phyloP scores from a whole-genome alignment of 2,329 filamentous ascomycete genomes.

The Fusarium decemcellulare region DNA sequence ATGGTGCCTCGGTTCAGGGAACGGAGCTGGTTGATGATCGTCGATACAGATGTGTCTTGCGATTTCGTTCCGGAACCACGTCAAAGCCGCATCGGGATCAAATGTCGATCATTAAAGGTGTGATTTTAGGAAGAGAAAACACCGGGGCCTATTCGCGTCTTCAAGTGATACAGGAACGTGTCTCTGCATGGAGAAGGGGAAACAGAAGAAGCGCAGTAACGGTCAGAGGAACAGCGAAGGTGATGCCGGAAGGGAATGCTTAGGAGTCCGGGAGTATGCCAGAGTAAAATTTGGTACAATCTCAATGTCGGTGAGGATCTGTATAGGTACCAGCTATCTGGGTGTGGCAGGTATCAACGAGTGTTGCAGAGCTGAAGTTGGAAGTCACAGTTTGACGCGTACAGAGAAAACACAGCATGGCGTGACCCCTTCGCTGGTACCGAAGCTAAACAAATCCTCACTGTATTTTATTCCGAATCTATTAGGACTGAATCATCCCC shows the following conservation, averaged over 20 bases:
- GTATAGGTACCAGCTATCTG: background rate
- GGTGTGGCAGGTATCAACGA: slow-evolving; percentile 12
- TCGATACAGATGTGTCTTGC: slow-evolving; percentile 11
- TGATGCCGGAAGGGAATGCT: background rate
- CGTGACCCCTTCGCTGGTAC: background rate
- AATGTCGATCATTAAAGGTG: background rate
- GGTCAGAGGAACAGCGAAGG: background rate
- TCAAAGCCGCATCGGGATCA: background rate
- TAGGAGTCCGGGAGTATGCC: slow-evolving; percentile 6
- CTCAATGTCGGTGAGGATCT: background rate
- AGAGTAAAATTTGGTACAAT: background rate
- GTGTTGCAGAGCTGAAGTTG: background rate
- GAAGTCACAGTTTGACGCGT: slow-evolving; percentile 27
- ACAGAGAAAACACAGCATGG: slow-evolving; percentile 22
- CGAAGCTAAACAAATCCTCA: background rate
- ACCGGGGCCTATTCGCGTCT: background rate
- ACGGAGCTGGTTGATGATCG: background rate
- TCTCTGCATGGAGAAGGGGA: slow-evolving; percentile 17
- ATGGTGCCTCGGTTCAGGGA: slow-evolving; percentile 31
- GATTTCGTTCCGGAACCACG: slow-evolving; percentile 13
- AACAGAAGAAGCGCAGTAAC: background rate
- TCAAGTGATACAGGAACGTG: slow-evolving; percentile 21
- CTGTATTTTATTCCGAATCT: background rate
- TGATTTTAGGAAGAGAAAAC: background rate
- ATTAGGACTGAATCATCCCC: no score